Base-by-base conservation (phyloP, 805 yeast species). In the Hyphopichia homilentoma region DNA sequence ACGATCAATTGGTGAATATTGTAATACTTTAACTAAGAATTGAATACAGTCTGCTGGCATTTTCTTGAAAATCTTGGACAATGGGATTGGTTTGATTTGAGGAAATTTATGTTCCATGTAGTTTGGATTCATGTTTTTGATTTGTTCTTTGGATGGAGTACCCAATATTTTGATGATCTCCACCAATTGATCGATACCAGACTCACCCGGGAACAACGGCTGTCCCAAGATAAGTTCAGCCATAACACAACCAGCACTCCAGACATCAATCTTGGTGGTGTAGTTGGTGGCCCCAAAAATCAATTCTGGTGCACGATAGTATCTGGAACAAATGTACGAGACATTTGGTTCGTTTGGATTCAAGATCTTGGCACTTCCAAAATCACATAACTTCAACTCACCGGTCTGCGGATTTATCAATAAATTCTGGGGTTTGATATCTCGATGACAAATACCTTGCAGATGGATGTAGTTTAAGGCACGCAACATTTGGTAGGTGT, bases 161-260 rank as follows among this genome's bases (percentile, higher is more conserved):
- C 98, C 98, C 53, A 93, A 70, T 16, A 90, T 85, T 62, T 93
- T 93, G 57, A 90, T 90, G 47, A 90, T 90, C 60, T 90, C 98
- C 13, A 90, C 97, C 49, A 90, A 74, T 61, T 93, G 98, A 45
- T 93, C 98, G 38, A 93, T 90, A 23, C 98, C 97, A 39, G 89
- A 81, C 57, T 93, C 97, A 27, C 98, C 98, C 8, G 98, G 98
- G 65, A 93, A 93, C 44, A 93, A 68, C 9, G 98, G 98, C 57
- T 88, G 97, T 12, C 98, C 97, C 36, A 93, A 72, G 42, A 89
- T 77, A 50, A 93, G 68, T 63, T 93, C 98, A 4, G 97, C 97
- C 86, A 93, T 88, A 15, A 93, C 98, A 67, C 98, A 93, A 14
- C 96, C 96, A 9, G 95, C 87, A 9, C 96, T 85, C 98, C 98